Percentiles rank a stretch among this genome's conserved stretches.
These are phyloP conservation scores for Sequoiadendron giganteum DNA, from an alignment of 75 land plant genomes.

Conservation along the genomic window DNA sequence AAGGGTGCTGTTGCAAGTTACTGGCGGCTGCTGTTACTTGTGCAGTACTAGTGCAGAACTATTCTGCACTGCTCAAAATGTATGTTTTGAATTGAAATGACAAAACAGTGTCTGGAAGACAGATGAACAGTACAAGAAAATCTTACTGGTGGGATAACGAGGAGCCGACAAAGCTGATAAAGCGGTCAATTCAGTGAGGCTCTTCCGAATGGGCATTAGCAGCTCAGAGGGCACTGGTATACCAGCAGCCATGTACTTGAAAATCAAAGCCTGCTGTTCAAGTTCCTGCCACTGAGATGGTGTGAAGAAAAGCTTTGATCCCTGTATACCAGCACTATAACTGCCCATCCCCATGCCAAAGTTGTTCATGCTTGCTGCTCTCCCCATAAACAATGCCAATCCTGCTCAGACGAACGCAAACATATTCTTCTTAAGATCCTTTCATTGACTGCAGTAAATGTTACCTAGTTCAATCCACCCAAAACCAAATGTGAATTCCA, in stretches of 20 bases:
- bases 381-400: constrained; percentile 7
- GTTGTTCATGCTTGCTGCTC: constrained; percentile 15
- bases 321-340: background rate
- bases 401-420: background rate
- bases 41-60: background rate
- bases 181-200: constrained; percentile 21
- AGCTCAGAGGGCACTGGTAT: constrained; percentile 43
- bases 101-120: background rate
- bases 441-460: background rate
- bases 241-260: constrained; percentile 47
- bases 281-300: constrained; percentile 46
- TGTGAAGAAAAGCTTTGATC: constrained; percentile 30
- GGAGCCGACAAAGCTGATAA: constrained; percentile 24
- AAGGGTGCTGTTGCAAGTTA: background rate
- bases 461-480: background rate
- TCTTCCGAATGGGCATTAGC: constrained; percentile 39
- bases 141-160: constrained; percentile 22
- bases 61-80: background rate
- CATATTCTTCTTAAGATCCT: background rate
- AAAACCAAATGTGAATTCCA: background rate
- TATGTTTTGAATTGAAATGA: background rate
- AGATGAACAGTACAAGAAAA: background rate
- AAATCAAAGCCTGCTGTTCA: constrained; percentile 55
- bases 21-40: too few relatives aligned
- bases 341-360: constrained; percentile 13